Base-by-base conservation (phyloP, 192 early-diverging fungal genomes). In the Gryganskiella cystojenkinii region DNA sequence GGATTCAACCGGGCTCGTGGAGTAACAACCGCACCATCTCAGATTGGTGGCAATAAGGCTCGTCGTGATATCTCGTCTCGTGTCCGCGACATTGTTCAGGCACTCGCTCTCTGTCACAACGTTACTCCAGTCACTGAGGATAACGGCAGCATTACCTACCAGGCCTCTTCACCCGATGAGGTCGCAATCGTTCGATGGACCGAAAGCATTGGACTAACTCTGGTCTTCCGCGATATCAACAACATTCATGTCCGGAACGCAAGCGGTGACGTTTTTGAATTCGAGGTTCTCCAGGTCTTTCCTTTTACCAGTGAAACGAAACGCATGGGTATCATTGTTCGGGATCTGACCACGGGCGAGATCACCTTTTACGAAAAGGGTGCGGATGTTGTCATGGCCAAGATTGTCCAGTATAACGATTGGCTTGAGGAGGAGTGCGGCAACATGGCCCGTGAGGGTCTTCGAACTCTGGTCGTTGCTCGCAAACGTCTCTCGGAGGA, bases 301-400 rank as follows among this genome's bases (percentile, higher is more conserved):
- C 97, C 97, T n/a, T 99, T 99, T 74, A 99, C 96, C n/a, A 94
- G 92, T 81, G 96, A 99, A 80, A 91, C 91, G 11, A 99, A 99
- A 81, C 90, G 97, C 46, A 99, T 99, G 97, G 97, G 97, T 53
- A 95, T 99, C 43, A 86, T 99, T 37, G 86, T 97, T 30, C 81
- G 85, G 15, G 92, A 96, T 49, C 63, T 80, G 46, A 56, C 72
- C 3, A 88, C 89, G 0, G 86, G 89, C 13, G 95, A 97, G 54
- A 93, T 97, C 49, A 83, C 80, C 19, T 99, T 99, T 80, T 92
- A 92, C 64, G 89, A 96, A 78, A 99, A 99, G 85, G 97, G 97
- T 30, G 97, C 97, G 0, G 95, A 97, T 82, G 87, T 88, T 0
- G 93, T 98, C 3, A 97, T 97, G 95, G 75, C 85, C 56, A 84